Base-by-base conservation (phyloP, 2,329 filamentous ascomycete species). In the Pseudopithomyces chartarum region DNA sequence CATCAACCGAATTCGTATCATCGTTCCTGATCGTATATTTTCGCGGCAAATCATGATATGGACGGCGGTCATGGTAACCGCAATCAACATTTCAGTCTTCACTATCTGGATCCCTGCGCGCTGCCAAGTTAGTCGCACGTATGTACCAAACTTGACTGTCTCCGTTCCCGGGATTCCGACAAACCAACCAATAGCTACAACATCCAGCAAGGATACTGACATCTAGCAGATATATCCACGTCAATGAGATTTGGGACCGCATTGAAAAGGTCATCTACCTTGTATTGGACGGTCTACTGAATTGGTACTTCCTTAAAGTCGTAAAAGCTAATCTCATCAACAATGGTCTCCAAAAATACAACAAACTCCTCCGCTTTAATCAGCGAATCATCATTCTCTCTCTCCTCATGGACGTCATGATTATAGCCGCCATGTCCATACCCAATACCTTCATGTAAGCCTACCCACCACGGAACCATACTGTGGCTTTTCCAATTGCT, bases 321-420 rank as follows among this genome's bases (percentile, higher is more conserved):
- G 81, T 84, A 32, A 79, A 81, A 60, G 68, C 71, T 4, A 76
- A 80, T 2, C 76, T 85, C 0, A 71, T 84, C 15, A 73, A 76
- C 38, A 79, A 83, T 47, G 80, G 80, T 1, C 69, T 84, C 3
- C 76, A 76, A 7, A 84, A 84, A 58, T 84, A 85, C 64, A 75
- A 79, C 56, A 77, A 78, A 3, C 75, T 84, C 0, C 77, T 83
- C 3, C 70, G 70, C 7, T 84, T 83, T 70, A 84, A 84, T 51
- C 77, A 80, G 22, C 76, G 76, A 40, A 77, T 84, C 15, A 81
- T 84, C 64, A 32, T 78, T 4, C 42, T 85, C 0, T 84, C 82
- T 0, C 70, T 85, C 6, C 64, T 76, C 2, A 82, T 84, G 80
- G 82, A 85, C 57, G 73, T 75, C 23, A 76, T 78, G 69, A 76